These are phyloP conservation scores for Kazachstania psychrophila DNA, from an alignment of 805 yeast species.

Conservation along the genomic window DNA sequence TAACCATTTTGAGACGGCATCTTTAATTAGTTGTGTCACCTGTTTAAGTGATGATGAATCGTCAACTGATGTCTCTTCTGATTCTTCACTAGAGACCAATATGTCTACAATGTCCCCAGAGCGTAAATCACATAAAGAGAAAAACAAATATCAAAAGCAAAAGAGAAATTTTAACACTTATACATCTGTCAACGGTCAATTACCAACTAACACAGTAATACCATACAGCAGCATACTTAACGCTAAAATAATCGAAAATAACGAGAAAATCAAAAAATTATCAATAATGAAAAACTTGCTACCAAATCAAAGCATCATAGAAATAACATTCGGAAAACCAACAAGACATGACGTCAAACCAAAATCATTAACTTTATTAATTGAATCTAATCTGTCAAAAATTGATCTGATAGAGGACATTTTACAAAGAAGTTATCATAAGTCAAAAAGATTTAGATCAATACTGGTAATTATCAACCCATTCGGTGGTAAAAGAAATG, in stretches of 20 bases:
- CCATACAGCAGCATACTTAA: conserved; percentile 28
- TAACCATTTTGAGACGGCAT: conserved; percentile 24
- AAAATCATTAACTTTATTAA: conserved; percentile 23
- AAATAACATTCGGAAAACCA: conserved; percentile 32
- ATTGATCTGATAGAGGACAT: conserved; percentile 29
- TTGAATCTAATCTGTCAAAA: conserved; percentile 13
- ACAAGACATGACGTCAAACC: conserved; percentile 32
- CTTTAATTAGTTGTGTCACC: conserved; percentile 30
- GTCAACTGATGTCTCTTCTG: conserved; percentile 1
- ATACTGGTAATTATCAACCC: conserved; percentile 76
- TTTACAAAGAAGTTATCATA: conserved; percentile 32
- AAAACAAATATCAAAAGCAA: neutral
- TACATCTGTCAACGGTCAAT: conserved; percentile 23
- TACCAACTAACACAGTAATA: conserved; percentile 29
- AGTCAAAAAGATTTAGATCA: conserved; percentile 35
- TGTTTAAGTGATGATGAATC: conserved; percentile 22
- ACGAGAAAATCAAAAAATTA: conserved; percentile 1
- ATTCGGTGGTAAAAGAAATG: conserved; percentile 80
- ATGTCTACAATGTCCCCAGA: neutral
- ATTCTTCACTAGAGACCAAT: neutral
- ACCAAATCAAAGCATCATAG: conserved; percentile 16
- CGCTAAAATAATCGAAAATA: conserved; percentile 18
- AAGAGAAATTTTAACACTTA: conserved; percentile 4
- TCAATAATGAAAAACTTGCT: neutral
- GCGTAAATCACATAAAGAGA: neutral